Base-by-base conservation (phyloP, 2,329 filamentous ascomycete species). In the Magnaporthiopsis incrustans region DNA sequence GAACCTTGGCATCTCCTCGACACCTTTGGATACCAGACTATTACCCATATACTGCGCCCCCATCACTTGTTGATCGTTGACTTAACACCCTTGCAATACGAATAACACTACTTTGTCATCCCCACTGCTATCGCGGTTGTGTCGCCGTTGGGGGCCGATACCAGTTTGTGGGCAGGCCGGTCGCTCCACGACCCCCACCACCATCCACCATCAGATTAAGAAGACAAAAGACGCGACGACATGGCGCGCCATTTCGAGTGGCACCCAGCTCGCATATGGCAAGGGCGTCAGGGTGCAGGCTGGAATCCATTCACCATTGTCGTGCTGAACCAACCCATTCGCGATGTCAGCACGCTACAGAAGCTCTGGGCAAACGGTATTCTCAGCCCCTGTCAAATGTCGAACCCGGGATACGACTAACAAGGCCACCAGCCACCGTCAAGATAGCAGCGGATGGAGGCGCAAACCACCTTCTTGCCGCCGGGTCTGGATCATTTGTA, bases 391-490 rank as follows among this genome's bases (percentile, higher is more conserved):
- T 27, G 15, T 5, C 7, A 25, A 11, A 22, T 12, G n/a, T 14
- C 4, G n/a, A n/a, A 50, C 11, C 2, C 22, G 4, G 18, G 0
- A 61, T 15, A 2, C 1, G 8, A 6, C 18, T 22, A 14, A 60
- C 14, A 12, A 35, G 33, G 67, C 59, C 57, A 27, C 26, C 25
- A 38, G 26, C 27, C 26, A 90, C 88, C 90, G 63, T 78, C 77
- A 27, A 82, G 30, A 81, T 98, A 63, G 96, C 92, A 65, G 95
- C 92, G 33, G 95, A 99, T 77, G 95, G 93, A 64, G 95, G 92
- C 30, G 93, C 93, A 59, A 96, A 98, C 72, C 83, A 86, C 53
- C 82, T 97, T 75, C 77, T 80, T 64, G 73, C 80, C 38, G 74
- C 81, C 6, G 61, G 68, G 1, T 30, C 68, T 50, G 38, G 27